phyloP scores from a whole-genome alignment of 169 alveolate species.

The Perkinsus marinus region DNA sequence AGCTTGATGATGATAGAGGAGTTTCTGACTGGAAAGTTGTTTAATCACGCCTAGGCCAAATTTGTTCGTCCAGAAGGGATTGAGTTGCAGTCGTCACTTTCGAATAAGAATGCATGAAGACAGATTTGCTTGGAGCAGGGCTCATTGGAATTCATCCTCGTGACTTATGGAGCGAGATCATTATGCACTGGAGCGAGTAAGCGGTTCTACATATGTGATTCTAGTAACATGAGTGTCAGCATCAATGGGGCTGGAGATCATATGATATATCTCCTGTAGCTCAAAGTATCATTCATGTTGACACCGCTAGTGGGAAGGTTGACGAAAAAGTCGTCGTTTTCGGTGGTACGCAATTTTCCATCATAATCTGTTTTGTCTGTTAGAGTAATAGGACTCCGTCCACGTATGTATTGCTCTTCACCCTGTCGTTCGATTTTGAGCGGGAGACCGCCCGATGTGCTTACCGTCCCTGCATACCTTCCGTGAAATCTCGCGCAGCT shows the following conservation, averaged over 20 bases:
- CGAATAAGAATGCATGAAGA: background rate
- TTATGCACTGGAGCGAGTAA: too few relatives aligned
- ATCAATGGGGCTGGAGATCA: too few relatives aligned
- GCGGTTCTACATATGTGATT: too few relatives aligned
- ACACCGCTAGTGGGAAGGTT: too few relatives aligned
- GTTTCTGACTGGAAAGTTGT: background rate
- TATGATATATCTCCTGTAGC: too few relatives aligned
- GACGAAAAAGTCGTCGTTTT: too few relatives aligned
- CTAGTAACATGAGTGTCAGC: too few relatives aligned
- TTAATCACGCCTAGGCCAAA: background rate
- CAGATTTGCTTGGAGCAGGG: too few relatives aligned
- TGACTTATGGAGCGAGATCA: too few relatives aligned
- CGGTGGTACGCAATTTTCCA: background rate
- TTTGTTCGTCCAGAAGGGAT: background rate
- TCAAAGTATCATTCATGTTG: too few relatives aligned
- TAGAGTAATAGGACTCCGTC: background rate
- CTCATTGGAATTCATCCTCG: too few relatives aligned
- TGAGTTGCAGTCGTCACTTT: background rate
- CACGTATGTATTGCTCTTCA: background rate
- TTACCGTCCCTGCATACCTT: background rate
- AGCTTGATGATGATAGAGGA: background rate
- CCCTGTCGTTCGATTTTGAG: background rate
- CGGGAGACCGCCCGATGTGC: too few relatives aligned
- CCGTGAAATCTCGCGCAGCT: background rate
- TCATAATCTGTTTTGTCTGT: background rate